Evolutionary conservation across 2,329 filamentous ascomycete species (phyloP).

Genomic region (Colletotrichum cereale): DNA sequence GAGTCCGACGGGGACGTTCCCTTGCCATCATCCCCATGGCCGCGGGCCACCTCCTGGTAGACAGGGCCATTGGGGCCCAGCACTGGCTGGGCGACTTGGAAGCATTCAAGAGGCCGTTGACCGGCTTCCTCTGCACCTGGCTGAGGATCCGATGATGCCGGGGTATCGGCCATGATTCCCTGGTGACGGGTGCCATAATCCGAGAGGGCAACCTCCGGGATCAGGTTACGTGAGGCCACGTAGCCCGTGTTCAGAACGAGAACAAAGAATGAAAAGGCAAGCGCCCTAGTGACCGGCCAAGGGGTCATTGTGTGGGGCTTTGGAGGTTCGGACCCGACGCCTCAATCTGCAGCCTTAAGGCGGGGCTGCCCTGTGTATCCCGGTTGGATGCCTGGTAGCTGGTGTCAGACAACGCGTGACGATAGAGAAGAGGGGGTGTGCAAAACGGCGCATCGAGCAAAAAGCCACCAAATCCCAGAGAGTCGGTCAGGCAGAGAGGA

Average conservation of each 20-base stretch:
- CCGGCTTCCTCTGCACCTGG: conserved; percentile 17
- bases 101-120: conserved; percentile 64
- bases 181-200: conserved; percentile 25
- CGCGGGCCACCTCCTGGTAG: conserved; percentile 26
- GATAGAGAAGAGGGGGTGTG: conserved; percentile 17
- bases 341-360: conserved; percentile 31
- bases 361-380: conserved; percentile 28
- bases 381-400: conserved; percentile 20
- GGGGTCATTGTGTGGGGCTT: conserved; percentile 19
- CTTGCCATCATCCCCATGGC: conserved; percentile 43
- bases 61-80: conserved; percentile 60
- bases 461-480: conserved; percentile 28
- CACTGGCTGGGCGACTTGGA: conserved; percentile 78
- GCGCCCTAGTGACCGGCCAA: conserved; percentile 23
- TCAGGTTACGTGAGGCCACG: conserved; percentile 27
- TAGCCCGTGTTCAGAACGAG: conserved; percentile 29
- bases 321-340: conserved; percentile 1
- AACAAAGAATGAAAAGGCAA: conserved; percentile 31
- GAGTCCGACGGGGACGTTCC: conserved; percentile 41
- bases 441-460: conserved; percentile 13
- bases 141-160: conserved; percentile 13
- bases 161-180: conserved; percentile 28
- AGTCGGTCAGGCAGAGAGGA: conserved; percentile 15
- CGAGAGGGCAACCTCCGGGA: conserved; percentile 11
- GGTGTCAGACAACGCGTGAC: conserved; percentile 36